phyloP scores from a whole-genome alignment of 768 basidiomycete species.

The Gautieria morchelliformis region DNA sequence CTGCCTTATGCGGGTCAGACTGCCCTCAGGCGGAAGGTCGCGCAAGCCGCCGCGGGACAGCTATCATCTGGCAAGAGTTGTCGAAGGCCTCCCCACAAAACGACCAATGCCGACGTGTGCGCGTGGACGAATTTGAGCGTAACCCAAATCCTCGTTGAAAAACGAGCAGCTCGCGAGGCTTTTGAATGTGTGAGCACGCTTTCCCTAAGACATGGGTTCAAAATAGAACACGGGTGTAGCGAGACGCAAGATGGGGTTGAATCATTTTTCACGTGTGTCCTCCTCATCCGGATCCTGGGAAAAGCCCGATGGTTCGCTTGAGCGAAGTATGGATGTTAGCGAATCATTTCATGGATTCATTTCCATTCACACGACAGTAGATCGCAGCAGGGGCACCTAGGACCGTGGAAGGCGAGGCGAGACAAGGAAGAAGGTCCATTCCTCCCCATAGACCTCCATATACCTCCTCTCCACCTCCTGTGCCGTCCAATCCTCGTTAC shows the following conservation, averaged over 20 bases:
- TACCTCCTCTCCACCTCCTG: background rate
- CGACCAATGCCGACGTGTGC: slow-evolving; percentile 3
- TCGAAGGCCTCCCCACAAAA: slow-evolving; percentile 8
- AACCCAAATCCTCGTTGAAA: slow-evolving; percentile 1
- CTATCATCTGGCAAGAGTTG: background rate
- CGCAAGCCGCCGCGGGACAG: too few species aligned
- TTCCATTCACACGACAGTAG: background rate
- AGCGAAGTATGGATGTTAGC: background rate
- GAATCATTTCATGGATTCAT: background rate
- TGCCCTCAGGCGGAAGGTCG: too few species aligned
- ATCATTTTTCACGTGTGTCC: background rate
- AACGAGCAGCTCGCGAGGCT: slow-evolving; percentile 2
- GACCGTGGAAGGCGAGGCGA: background rate
- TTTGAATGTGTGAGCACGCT: slow-evolving; percentile 2
- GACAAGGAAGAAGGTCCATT: background rate
- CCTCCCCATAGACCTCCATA: background rate
- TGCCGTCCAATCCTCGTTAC: background rate
- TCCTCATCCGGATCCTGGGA: slow-evolving; percentile 4
- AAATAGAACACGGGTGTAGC: background rate
- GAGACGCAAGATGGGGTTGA: slow-evolving; percentile 1
- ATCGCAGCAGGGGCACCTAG: background rate
- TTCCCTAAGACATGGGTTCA: background rate
- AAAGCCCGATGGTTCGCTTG: background rate
- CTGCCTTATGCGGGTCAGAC: too few species aligned
- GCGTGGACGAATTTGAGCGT: slow-evolving; percentile 4